phyloP scores from a whole-genome alignment of 2,329 filamentous ascomycete species.

The Aspergillus novofumigatus region DNA sequence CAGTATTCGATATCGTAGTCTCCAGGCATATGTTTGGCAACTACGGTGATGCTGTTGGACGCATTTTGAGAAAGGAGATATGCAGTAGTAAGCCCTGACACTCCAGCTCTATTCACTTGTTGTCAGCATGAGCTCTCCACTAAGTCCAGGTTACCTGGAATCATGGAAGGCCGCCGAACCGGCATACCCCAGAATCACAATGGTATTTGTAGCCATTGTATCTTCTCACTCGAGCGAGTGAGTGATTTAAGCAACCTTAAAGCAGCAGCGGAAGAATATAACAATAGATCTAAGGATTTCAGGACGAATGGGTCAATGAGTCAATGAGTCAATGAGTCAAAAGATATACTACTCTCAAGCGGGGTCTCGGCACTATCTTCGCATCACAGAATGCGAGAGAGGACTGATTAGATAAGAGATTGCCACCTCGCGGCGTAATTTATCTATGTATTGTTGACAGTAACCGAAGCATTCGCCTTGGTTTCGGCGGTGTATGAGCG shows the following conservation, averaged over 20 bases:
- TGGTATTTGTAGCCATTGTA: slow-evolving; percentile 32
- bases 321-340: background rate
- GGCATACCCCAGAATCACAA: slow-evolving; percentile 39
- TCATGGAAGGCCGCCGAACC: background rate
- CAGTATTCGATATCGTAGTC: slow-evolving; percentile 90
- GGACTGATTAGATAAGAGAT: background rate
- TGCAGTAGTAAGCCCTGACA: slow-evolving; percentile 63
- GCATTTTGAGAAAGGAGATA: slow-evolving; percentile 56
- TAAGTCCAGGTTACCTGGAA: background rate
- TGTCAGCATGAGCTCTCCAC: background rate
- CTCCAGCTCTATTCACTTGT: slow-evolving; percentile 53
- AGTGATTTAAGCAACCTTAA: background rate
- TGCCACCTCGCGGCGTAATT: background rate
- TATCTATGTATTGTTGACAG: too few relatives aligned
- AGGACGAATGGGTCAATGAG: background rate
- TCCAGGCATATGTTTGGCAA: slow-evolving; percentile 87
- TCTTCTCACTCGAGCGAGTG: background rate
- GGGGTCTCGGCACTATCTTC: background rate
- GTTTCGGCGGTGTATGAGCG: background rate
- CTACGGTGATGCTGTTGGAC: slow-evolving; percentile 60
- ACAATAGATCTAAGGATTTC: background rate
- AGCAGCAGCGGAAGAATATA: background rate
- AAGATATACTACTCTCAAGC: background rate
- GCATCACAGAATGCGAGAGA: background rate
- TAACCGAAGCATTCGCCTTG: too few relatives aligned